Evolutionary conservation across 148 eudicot genomes (phyloP).

Genomic region (Arctostaphylos glauca): DNA sequence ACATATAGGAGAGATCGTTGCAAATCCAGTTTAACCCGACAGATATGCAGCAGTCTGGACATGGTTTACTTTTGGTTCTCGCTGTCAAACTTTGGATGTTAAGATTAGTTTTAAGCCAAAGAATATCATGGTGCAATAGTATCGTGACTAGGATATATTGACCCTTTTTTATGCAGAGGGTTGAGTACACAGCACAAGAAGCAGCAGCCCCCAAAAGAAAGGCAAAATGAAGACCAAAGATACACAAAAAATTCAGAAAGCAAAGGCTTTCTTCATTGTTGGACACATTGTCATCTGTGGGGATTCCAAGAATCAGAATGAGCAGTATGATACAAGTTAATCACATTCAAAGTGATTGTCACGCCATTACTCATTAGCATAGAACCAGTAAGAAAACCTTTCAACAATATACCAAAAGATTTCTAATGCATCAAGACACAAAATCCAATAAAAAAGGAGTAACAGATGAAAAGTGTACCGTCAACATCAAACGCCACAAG

Average conservation of each 20-base stretch:
- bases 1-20: not conserved
- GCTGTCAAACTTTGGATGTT: not conserved
- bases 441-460: constrained; percentile 6
- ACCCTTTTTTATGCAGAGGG: not conserved
- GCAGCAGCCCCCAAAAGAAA: not conserved
- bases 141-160: not conserved
- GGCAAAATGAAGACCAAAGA: not conserved
- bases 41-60: not conserved
- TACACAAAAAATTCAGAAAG: not conserved
- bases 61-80: not conserved
- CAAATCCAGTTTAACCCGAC: not conserved
- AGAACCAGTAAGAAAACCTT: not conserved
- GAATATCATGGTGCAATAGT: not conserved
- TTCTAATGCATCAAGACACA: not conserved
- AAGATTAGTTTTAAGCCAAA: not conserved
- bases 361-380: not conserved
- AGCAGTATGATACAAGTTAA: constrained; percentile 1
- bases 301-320: constrained; percentile 9
- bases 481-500: constrained; percentile 82
- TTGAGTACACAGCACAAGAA: not conserved
- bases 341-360: not conserved
- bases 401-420: not conserved
- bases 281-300: not conserved
- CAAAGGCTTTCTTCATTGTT: not conserved
- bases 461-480: constrained; percentile 47